Conservation (phyloP, 176 grass and related monocot genomes). For the Eragrostis nindensis region DNA sequence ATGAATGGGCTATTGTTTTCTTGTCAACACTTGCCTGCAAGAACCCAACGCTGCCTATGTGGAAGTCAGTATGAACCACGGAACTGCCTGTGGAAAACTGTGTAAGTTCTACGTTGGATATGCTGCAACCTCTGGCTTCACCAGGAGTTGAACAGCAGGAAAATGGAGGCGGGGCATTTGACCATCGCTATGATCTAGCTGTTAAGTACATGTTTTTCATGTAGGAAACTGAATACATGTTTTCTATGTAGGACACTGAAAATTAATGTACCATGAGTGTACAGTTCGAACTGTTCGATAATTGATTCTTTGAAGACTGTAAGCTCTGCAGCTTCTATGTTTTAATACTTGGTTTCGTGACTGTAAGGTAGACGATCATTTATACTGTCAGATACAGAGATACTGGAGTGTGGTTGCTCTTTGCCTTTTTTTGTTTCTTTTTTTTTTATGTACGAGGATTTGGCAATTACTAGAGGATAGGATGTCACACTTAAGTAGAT, state of each 20-base stretch:
- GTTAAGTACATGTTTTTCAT: conserved; percentile 2
- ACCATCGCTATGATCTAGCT: neutral
- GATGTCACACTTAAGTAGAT: no score
- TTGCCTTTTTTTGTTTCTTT: neutral
- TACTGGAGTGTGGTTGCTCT: no score
- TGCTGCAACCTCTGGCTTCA: neutral
- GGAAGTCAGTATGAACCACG: neutral
- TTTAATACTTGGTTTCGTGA: neutral
- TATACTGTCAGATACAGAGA: neutral
- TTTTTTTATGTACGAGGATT: neutral
- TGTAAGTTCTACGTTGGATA: neutral
- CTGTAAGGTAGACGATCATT: neutral
- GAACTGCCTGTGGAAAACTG: neutral
- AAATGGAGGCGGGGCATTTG: neutral
- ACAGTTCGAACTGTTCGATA: conserved; percentile 7
- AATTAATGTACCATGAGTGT: conserved; percentile 14
- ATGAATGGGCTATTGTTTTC: conserved; percentile 2
- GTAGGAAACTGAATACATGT: neutral
- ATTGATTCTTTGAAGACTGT: conserved; percentile 17
- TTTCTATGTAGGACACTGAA: neutral
- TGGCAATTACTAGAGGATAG: neutral
- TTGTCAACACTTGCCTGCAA: conserved; percentile 12
- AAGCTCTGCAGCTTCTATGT: neutral
- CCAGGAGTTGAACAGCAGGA: neutral
- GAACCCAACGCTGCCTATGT: conserved; percentile 17